Percentiles rank a stretch among this genome's conserved stretches.
Conservation (phyloP, 2,329 filamentous ascomycete genomes). For the Ophiognomonia clavigignenti-juglandacearum region DNA sequence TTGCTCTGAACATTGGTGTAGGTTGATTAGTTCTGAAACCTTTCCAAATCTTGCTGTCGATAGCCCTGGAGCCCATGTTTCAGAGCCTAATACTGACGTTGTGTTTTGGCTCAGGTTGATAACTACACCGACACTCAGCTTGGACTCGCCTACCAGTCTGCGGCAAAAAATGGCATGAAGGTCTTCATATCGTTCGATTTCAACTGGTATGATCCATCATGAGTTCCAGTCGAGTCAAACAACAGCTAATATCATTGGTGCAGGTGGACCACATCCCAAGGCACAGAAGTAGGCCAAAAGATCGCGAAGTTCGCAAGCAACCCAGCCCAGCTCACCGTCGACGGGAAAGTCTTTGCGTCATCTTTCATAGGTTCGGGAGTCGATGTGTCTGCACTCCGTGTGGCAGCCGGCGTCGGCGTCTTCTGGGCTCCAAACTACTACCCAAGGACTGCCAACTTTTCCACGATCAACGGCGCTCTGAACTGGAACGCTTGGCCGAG, state of each 20-base stretch:
- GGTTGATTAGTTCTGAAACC: too few species aligned
- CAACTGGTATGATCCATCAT: constrained; percentile 33
- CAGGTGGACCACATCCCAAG: constrained; percentile 35
- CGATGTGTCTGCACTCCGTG: constrained; percentile 34
- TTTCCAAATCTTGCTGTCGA: too few species aligned
- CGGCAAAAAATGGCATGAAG: constrained; percentile 42
- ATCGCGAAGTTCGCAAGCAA: constrained; percentile 38
- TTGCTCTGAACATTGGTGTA: constrained; percentile 25
- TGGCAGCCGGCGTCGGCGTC: constrained; percentile 37
- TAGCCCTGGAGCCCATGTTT: too few species aligned
- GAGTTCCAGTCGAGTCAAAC: too few species aligned
- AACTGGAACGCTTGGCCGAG: constrained; percentile 36
- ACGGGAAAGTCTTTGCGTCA: constrained; percentile 46
- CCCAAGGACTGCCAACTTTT: constrained; percentile 32
- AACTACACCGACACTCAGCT: constrained; percentile 40
- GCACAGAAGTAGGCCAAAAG: constrained; percentile 36
- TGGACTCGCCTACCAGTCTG: constrained; percentile 42
- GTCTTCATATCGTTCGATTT: constrained; percentile 56
- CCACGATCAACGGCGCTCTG: constrained; percentile 38
- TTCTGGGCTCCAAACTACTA: constrained; percentile 48
- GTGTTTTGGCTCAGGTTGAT: too few species aligned
- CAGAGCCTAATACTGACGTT: too few species aligned
- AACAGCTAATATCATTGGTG: background rate
- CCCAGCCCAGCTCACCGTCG: constrained; percentile 43
- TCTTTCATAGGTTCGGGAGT: constrained; percentile 47